Evolutionary conservation across 2,329 filamentous ascomycete species (phyloP).

Genomic region (Kalmusia sp.): DNA sequence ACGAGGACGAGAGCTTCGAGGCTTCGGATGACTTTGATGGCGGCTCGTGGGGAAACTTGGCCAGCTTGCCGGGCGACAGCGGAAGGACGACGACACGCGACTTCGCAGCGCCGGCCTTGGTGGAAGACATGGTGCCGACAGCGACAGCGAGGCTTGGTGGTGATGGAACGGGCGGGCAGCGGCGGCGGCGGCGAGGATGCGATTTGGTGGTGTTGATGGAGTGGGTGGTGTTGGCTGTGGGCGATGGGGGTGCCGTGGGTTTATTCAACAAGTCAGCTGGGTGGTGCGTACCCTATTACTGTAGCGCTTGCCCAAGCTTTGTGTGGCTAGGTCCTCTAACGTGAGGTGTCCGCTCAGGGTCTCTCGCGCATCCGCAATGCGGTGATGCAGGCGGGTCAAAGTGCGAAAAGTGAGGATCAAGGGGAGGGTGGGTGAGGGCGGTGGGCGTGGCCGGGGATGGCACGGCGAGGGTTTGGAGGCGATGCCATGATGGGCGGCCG

Average conservation of each 20-base stretch:
- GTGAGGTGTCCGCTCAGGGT: constrained; percentile 4
- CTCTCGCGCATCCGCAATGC: background rate
- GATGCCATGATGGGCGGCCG: constrained; percentile 9
- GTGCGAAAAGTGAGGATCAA: background rate
- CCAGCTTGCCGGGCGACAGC: constrained; percentile 39
- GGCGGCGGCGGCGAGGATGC: constrained; percentile 18
- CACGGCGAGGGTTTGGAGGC: constrained; percentile 8
- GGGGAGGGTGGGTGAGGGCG: background rate
- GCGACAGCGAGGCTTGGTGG: constrained; percentile 26
- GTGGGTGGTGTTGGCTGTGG: constrained; percentile 4
- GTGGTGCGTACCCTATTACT: constrained; percentile 13
- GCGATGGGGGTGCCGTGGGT: constrained; percentile 13
- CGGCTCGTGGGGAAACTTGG: constrained; percentile 36
- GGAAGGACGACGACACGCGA: constrained; percentile 41
- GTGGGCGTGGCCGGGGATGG: constrained; percentile 5
- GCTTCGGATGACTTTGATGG: constrained; percentile 29
- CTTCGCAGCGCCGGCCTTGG: constrained; percentile 38
- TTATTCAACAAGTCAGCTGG: constrained; percentile 19
- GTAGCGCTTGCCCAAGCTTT: constrained; percentile 15
- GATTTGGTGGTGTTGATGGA: constrained; percentile 17
- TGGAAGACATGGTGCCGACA: constrained; percentile 39
- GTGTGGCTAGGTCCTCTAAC: constrained; percentile 7
- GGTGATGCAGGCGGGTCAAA: background rate
- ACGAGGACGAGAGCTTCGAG: constrained; percentile 48
- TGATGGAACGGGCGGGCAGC: constrained; percentile 18